Conservation (phyloP, 2,329 filamentous ascomycete genomes). For the Dactylellina parvicollis region DNA sequence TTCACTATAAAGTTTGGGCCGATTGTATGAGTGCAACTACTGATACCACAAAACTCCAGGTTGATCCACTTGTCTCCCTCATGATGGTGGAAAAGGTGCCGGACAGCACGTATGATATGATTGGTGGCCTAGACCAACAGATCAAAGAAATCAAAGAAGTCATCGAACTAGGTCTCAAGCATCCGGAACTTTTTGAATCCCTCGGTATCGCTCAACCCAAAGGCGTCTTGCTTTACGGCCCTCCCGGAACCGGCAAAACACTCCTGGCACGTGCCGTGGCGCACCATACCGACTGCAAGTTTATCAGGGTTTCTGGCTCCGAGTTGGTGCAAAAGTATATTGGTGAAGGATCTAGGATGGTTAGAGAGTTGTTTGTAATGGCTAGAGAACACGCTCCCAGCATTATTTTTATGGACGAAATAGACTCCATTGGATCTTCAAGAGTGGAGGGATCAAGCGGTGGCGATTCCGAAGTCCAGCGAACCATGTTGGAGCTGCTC, state of each 20-base stretch:
- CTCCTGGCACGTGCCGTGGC: slow-evolving; percentile 93
- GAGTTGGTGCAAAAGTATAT: slow-evolving; percentile 99
- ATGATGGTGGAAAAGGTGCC: slow-evolving; percentile 99
- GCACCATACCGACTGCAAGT: slow-evolving; percentile 98
- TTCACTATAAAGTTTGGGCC: not conserved
- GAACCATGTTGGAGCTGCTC: slow-evolving; percentile 96
- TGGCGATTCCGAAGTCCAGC: slow-evolving; percentile 96
- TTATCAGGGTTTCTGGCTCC: slow-evolving; percentile 94
- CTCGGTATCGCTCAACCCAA: slow-evolving; percentile 98
- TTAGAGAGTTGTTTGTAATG: slow-evolving; percentile 99
- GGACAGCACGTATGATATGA: slow-evolving; percentile 99
- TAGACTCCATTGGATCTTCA: slow-evolving; percentile 97
- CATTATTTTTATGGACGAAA: slow-evolving; percentile 99
- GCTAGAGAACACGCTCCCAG: slow-evolving; percentile 95
- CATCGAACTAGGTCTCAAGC: slow-evolving; percentile 97
- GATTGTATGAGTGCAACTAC: not conserved
- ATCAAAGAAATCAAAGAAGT: slow-evolving; percentile 99
- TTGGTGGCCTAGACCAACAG: slow-evolving; percentile 96
- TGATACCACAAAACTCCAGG: slow-evolving; percentile 47
- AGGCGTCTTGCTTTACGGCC: slow-evolving; percentile 94
- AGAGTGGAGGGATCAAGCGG: slow-evolving; percentile 95
- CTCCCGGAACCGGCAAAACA: slow-evolving; percentile 96
- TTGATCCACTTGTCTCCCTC: slow-evolving; percentile 96
- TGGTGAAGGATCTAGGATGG: slow-evolving; percentile 96
- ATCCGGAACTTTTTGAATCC: slow-evolving; percentile 98